Conservation (phyloP, 2,329 filamentous ascomycete genomes). For the Cladosporium cucumerinum region DNA sequence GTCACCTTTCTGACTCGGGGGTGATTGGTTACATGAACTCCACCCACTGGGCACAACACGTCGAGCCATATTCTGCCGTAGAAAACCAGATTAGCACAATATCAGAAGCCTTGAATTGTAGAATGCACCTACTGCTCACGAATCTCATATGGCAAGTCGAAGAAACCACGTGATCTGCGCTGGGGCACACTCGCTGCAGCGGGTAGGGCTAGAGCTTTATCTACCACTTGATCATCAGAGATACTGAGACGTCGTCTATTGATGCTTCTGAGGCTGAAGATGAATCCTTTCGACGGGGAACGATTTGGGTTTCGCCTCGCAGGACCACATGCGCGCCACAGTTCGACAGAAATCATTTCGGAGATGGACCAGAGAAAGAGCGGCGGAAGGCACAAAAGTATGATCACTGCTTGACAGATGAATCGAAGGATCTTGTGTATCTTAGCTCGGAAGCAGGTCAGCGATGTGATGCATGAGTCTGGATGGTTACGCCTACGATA, state of each 20-base stretch:
- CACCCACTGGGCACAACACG: background rate
- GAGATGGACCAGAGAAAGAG: background rate
- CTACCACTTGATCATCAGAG: background rate
- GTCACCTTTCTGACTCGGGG: background rate
- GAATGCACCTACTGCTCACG: background rate
- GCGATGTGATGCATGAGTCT: background rate
- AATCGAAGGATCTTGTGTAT: background rate
- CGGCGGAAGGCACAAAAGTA: background rate
- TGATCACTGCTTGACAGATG: background rate
- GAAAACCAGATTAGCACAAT: background rate
- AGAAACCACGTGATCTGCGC: background rate
- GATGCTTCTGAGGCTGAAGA: background rate
- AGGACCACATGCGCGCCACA: background rate
- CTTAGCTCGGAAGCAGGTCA: background rate
- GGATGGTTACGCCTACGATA: background rate
- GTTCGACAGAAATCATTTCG: background rate
- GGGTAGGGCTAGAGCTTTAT: background rate
- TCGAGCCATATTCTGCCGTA: background rate
- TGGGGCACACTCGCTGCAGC: background rate
- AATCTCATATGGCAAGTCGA: background rate
- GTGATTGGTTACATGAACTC: background rate
- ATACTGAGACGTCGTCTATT: background rate
- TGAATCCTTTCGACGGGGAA: background rate
- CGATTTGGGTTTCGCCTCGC: background rate
- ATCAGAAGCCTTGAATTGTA: background rate